These are phyloP conservation scores for Pythium aquatile DNA, from an alignment of 352 stramenopile species.

Conservation along the genomic window DNA sequence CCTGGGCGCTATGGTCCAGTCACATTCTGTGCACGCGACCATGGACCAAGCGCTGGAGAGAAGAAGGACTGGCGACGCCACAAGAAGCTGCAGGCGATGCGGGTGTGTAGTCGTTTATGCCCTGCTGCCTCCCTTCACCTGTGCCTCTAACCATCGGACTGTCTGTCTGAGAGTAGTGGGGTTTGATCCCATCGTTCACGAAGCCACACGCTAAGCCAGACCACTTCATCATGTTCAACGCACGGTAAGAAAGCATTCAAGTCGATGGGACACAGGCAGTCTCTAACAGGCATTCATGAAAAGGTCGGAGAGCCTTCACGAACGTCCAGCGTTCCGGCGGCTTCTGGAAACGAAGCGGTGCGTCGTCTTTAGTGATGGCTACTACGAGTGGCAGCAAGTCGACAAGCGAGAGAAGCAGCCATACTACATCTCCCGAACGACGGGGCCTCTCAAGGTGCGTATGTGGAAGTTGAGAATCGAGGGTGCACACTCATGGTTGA, in stretches of 20 bases:
- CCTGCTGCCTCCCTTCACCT: too few relatives aligned
- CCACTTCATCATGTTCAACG: slow-evolving; percentile 88
- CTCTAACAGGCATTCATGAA: too few relatives aligned
- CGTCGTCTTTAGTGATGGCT: slow-evolving; percentile 85
- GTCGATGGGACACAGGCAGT: not conserved
- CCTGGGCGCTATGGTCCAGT: slow-evolving; percentile 65
- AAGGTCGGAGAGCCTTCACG: slow-evolving; percentile 68
- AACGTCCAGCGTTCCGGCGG: slow-evolving; percentile 71
- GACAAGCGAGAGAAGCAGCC: slow-evolving; percentile 88
- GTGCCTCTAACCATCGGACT: not conserved
- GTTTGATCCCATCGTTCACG: slow-evolving; percentile 79
- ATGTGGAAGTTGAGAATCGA: not conserved
- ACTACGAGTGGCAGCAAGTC: slow-evolving; percentile 91
- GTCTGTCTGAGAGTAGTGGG: slow-evolving; percentile 44
- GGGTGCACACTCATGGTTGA: not conserved
- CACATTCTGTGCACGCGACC: slow-evolving; percentile 29
- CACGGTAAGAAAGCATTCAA: slow-evolving; percentile 36
- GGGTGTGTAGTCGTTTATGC: slow-evolving; percentile 16
- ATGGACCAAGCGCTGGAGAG: not conserved
- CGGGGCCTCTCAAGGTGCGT: slow-evolving; percentile 49
- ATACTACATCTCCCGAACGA: slow-evolving; percentile 80
- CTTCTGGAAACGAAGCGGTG: slow-evolving; percentile 75
- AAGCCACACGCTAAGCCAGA: slow-evolving; percentile 71
- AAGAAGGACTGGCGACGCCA: slow-evolving; percentile 14
- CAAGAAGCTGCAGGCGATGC: slow-evolving; percentile 61